Base-by-base conservation (phyloP, 1,139 yeast species). In the Kodamaea alishanica region DNA sequence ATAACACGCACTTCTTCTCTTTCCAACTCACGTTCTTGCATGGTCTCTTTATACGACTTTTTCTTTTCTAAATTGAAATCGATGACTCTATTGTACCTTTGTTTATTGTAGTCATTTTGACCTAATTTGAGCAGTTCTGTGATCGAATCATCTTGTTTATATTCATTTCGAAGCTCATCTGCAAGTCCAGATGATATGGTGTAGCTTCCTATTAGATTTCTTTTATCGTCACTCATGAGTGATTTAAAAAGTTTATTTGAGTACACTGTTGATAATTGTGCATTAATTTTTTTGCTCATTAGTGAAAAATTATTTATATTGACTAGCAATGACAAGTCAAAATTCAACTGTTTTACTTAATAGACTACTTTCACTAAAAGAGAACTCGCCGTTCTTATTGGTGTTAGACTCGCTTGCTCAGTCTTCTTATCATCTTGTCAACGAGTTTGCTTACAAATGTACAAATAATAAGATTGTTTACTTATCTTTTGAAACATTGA, bases 331-430 rank as follows among this genome's bases (percentile, higher is more conserved):
- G 73, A 47, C 77, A 7, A 60, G 67, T 3, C 81, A 80, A 43
- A 79, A 73, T 42, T 75, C 88, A 1, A 57, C 74, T 0, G 81
- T 82, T 22, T 63, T 83, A 9, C 61, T 85, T 36, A 76, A 70
- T 35, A 64, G 97, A 43, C 63, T 87, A 6, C 61, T 90, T 8
- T 65, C 81, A 2, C 64, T 86, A 34, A 83, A 81, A 47, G 97
- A 90, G 51, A 65, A 64, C 12, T 75, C 94, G 0, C 94, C 95
- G 0, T 77, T 90, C 43, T 61, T 87, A 9, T 66, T 90, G 5
- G 66, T 84, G 2, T 59, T 77, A 8, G 97, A 90, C 56, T 72
- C 86, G 0, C 60, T 88, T 11, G 67, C 76, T 0, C 97, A 90
- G 57, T 76, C 92, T 0, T 75, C 89, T 0, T 53, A 64, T 32